phyloP scores from a whole-genome alignment of 805 yeast genomes.

The Nakazawaea ishiwadae region DNA sequence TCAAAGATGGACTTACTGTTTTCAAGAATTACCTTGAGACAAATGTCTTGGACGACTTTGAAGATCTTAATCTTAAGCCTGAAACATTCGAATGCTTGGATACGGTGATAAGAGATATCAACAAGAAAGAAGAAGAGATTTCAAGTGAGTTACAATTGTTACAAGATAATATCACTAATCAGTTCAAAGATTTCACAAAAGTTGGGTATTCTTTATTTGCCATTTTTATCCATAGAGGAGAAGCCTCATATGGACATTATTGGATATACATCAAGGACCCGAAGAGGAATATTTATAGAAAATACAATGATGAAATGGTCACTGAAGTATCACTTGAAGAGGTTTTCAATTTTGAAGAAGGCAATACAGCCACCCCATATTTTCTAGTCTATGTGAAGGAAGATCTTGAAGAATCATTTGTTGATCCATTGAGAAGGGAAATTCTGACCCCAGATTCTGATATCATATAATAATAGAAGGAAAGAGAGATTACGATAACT shows the following conservation, averaged over 20 bases:
- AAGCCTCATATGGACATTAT: constrained; percentile 94
- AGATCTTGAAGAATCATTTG: constrained; percentile 44
- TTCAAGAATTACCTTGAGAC: constrained; percentile 53
- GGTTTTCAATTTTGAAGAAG: constrained; percentile 60
- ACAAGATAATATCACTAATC: constrained; percentile 46
- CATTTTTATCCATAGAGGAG: constrained; percentile 91
- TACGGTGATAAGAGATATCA: constrained; percentile 35
- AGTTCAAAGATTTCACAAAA: constrained; percentile 55
- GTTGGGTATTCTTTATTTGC: constrained; percentile 85
- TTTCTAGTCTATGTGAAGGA: constrained; percentile 80
- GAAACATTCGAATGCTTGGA: constrained; percentile 43
- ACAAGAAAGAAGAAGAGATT: constrained; percentile 14
- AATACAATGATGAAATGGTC: constrained; percentile 95
- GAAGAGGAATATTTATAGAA: constrained; percentile 63
- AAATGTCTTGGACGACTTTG: constrained; percentile 29
- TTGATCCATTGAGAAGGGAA: constrained; percentile 63
- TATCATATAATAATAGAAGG: too few relatives aligned
- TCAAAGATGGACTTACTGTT: constrained; percentile 47
- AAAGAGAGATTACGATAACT: too few relatives aligned
- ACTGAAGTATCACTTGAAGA: constrained; percentile 67
- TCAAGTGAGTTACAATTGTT: constrained; percentile 39
- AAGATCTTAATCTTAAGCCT: constrained; percentile 40
- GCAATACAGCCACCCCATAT: constrained; percentile 90
- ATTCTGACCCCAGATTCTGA: constrained; percentile 14
- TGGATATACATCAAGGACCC: constrained; percentile 92